Base-by-base conservation (phyloP, 441 rosid species). In the Euphorbia schlechtendalii region DNA sequence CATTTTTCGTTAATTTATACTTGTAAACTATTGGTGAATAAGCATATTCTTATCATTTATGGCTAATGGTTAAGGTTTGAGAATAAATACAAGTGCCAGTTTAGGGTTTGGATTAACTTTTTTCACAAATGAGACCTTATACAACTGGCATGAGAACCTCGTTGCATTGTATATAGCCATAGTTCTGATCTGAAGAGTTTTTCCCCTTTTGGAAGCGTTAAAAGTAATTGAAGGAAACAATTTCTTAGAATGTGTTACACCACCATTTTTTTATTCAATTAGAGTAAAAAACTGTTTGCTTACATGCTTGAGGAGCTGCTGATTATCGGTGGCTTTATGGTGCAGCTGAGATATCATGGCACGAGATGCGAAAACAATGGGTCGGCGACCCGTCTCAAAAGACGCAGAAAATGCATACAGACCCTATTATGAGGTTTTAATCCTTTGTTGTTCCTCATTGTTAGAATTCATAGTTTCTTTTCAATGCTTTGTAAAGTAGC, bases 281-380 rank as follows among this genome's bases (percentile, higher is more conserved):
- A n/a, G n/a, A n/a, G n/a, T n/a, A n/a, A n/a, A n/a, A n/a, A n/a
- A n/a, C n/a, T n/a, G n/a, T 17, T 7, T 17, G 41, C 43, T 8
- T 4, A 7, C 5, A 34, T 58, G 15, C 25, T 59, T 21, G 54
- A n/a, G 54, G 46, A 49, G n/a, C n/a, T n/a, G 66, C 40, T 76
- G 46, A 72, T 65, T 21, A 32, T 32, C 55, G 34, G 32, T 41
- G 52, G 40, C 28, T 27, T 57, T 64, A 43, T 43, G 54, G 14
- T 75, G 79, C 73, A 81, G 83, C 87, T 46, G 84, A 81, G 83
- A 73, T 77, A 54, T 78, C 76, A 18, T 86, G 92, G 89, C 77
- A 76, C 36, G 83, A 81, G 80, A 66, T 57, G 73, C 78, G 87
- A 57, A 82, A 61, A 75, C 77, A 76, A 45, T 86, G 89, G 92